Percentiles rank a stretch among this genome's conserved stretches.
Evolutionary conservation across 805 yeast species (phyloP).

Genomic region (Schizosaccharomyces cryophilus): DNA sequence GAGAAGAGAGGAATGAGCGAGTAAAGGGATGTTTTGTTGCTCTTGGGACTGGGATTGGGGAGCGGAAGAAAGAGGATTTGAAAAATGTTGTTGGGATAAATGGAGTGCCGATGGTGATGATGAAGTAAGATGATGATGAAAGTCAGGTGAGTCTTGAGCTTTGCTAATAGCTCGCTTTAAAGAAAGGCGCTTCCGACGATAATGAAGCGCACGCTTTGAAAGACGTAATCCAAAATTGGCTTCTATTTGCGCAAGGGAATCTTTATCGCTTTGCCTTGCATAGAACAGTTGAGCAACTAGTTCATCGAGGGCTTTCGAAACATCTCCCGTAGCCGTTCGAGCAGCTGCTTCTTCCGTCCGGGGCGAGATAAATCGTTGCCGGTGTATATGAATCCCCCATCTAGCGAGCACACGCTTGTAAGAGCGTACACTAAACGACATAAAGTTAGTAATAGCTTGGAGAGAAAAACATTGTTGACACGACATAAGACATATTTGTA

Average conservation of each 20-base stretch:
- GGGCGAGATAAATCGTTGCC: not conserved
- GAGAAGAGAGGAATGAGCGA: not conserved
- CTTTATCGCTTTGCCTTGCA: not conserved
- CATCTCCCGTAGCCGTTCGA: not conserved
- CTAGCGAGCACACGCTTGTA: not conserved
- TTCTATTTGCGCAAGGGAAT: not conserved
- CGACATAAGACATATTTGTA: too few relatives aligned
- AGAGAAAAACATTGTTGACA: not conserved
- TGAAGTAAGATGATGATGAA: too few relatives aligned
- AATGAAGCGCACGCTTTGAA: not conserved
- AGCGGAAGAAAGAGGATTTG: too few relatives aligned
- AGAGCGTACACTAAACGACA: not conserved
- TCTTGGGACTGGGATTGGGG: too few relatives aligned
- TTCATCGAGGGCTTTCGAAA: not conserved
- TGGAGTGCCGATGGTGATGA: too few relatives aligned
- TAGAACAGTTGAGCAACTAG: not conserved
- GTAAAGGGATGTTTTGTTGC: not conserved
- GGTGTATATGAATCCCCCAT: not conserved
- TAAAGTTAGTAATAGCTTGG: not conserved
- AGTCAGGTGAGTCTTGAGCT: not conserved
- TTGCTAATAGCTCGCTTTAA: not conserved
- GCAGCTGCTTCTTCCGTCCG: not conserved
- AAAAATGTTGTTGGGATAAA: too few relatives aligned
- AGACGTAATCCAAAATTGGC: not conserved
- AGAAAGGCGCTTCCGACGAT: not conserved